Conservation (phyloP, 305 asterid genomes). For the Ilex paraguariensis region DNA sequence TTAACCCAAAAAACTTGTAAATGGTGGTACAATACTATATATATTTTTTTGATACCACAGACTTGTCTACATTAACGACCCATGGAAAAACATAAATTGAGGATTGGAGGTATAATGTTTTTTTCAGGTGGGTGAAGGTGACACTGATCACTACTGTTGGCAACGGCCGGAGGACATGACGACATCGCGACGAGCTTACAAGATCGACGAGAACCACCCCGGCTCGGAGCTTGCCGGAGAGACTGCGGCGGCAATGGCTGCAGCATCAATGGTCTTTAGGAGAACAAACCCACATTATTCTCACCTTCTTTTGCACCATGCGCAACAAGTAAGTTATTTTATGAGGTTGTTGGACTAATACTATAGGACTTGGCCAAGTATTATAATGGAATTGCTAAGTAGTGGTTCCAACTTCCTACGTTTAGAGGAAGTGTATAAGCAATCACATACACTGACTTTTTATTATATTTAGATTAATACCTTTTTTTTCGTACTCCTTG, state of each 20-base stretch:
- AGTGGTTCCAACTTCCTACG: too few relatives aligned
- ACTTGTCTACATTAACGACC: neutral
- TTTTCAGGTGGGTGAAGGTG: conserved; percentile 68
- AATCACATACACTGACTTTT: neutral
- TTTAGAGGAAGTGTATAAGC: neutral
- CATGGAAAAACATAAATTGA: too few relatives aligned
- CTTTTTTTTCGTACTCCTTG: too few relatives aligned
- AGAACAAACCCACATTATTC: conserved; percentile 62
- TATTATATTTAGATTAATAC: too few relatives aligned
- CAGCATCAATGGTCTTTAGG: conserved; percentile 64
- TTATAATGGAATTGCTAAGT: neutral
- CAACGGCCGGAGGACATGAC: conserved; percentile 74
- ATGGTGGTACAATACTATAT: conserved; percentile 17
- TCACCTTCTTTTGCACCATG: conserved; percentile 64
- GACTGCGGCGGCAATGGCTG: conserved; percentile 80
- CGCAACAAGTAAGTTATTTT: conserved; percentile 48
- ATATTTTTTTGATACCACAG: neutral
- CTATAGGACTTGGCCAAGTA: neutral
- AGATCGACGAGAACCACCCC: conserved; percentile 51
- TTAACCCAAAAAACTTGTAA: too few relatives aligned
- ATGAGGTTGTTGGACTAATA: conserved; percentile 18
- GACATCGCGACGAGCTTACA: conserved; percentile 53
- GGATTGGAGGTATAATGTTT: neutral
- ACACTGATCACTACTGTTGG: conserved; percentile 69
- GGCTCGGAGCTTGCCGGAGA: conserved; percentile 75